Conservation (phyloP, 805 yeast species). For the Yarrowia osloensis region DNA sequence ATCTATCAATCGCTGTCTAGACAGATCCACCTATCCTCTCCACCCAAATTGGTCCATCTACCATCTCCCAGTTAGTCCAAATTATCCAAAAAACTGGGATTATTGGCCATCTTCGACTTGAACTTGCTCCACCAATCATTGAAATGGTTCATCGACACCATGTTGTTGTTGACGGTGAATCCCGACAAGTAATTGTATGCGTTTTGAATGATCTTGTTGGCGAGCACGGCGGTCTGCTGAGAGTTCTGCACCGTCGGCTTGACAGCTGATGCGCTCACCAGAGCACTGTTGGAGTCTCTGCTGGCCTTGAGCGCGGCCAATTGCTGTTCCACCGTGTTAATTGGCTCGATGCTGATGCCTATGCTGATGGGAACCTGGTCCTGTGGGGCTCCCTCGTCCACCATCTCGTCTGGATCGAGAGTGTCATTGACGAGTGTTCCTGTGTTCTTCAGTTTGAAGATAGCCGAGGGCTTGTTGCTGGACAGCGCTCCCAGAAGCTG, state of each 20-base stretch:
- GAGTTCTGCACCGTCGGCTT: slow-evolving; percentile 40
- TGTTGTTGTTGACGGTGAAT: slow-evolving; percentile 77
- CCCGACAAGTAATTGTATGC: slow-evolving; percentile 90
- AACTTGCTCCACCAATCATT: slow-evolving; percentile 96
- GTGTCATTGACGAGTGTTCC: slow-evolving; percentile 41
- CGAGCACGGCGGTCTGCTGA: slow-evolving; percentile 58
- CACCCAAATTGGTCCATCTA: too few species aligned
- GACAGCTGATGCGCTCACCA: slow-evolving; percentile 36
- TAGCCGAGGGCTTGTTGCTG: slow-evolving; percentile 79
- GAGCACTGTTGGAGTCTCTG: slow-evolving; percentile 38
- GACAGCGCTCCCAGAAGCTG: slow-evolving; percentile 45
- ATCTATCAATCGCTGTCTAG: too few species aligned
- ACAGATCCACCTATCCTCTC: too few species aligned
- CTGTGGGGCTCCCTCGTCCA: slow-evolving; percentile 47
- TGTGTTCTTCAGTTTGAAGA: slow-evolving; percentile 64
- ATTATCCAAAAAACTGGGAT: slow-evolving; percentile 76
- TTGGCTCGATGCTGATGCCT: slow-evolving; percentile 91
- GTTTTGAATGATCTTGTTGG: slow-evolving; percentile 84
- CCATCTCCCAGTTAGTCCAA: too few species aligned
- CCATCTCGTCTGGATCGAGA: slow-evolving; percentile 58
- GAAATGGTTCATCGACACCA: slow-evolving; percentile 82
- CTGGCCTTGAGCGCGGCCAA: slow-evolving; percentile 48
- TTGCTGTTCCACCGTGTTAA: slow-evolving; percentile 61
- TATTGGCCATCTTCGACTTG: slow-evolving; percentile 68
- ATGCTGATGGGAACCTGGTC: slow-evolving; percentile 50